Base-by-base conservation (phyloP, 805 yeast genomes). In the Candida vaughaniae region DNA sequence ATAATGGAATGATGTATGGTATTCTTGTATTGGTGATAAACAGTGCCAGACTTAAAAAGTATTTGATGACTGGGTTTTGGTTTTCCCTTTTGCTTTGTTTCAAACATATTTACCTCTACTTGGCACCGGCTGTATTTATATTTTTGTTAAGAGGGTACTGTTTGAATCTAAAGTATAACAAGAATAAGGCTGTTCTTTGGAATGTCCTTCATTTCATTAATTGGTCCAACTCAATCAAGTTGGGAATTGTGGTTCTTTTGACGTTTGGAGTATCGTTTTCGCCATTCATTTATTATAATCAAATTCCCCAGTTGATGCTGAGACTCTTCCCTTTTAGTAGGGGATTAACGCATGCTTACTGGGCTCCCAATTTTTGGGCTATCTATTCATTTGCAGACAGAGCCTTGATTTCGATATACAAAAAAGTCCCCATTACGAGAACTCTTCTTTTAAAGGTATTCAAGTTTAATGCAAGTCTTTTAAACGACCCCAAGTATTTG, bases 351-450 rank as follows among this genome's bases (percentile, higher is more conserved):
- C 99, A 93, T 62, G 96, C 98, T 0, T 93, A 93, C 63, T 93
- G 99, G 98, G 98, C 99, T 1, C 98, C 99, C 11, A 93, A 93
- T 53, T 68, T 89, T 31, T 93, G 99, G 99, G 96, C 99, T 0
- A 50, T 91, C 7, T 93, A 93, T 60, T 85, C 97, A 2, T 83
- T 86, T 46, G 42, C 73, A 10, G 99, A 93, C 60, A 71, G 95
- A 40, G 53, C 82, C 0, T 66, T 89, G 39, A 71, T 83, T 12
- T 70, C 71, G 36, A 39, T 73, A 3, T 66, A 67, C 45, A 52
- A 56, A 25, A 51, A 49, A 16, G 39, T 66, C n/a, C 69, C 74
- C 1, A 35, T 65, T 20, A 25, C 60, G 3, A 58, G 55, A 20
- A 43, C 46, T 9, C 54, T 62, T 3, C 54, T 69, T 20, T 53